Evolutionary conservation across 768 basidiomycete genomes (phyloP), one percentile per base, ranked within the genome.

Genomic region (Phaeotremella fagi): DNA sequence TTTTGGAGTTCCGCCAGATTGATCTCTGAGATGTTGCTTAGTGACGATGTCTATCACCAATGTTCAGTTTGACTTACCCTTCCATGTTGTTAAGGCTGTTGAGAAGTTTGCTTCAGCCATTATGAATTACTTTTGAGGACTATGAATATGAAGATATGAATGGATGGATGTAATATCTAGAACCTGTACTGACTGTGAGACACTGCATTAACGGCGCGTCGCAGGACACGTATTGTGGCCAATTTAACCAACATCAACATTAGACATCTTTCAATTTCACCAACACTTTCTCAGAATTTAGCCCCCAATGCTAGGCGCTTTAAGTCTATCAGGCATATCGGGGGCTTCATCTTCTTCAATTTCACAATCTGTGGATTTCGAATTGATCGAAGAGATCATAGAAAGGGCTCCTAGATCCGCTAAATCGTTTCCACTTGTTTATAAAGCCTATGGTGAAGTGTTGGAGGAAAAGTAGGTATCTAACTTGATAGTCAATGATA

Each of bases 31-130:
- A 18, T 6, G 27, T 29, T 14, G n/a, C 18, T 33, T 23, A 18
- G 26, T 20, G 20, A 11, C 16, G 48, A 11, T 23, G 23, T 2
- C 29, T 25, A 6, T 3, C 3, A 5, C 24, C 16, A 26, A 23
- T 16, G 25, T 28, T 28, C 6, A 28, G 36, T 6, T 26, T 22
- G 43, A 66, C 80, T 24, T 63, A 88, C 91, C 85, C 79, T 85
- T 88, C 92, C 92, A 97, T 76, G 90, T 89, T 48, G 85, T 77
- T 45, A 97, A 77, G 23, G 92, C 92, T 45, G 84, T 85, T n/a
- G 89, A 88, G 77, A 97, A 97, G 76, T 94, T 92, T 59, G 85
- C 82, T 66, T 87, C 87, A 45, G 78, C 69, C 68, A 72, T 64
- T 16, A 18, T 61, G 37, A 24, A 15, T 24, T 9, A 22, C 26